Percentiles rank a stretch among this genome's conserved stretches.
Evolutionary conservation across 208 protist genomes (phyloP).

Genomic region (Leishmania aethiopica): DNA sequence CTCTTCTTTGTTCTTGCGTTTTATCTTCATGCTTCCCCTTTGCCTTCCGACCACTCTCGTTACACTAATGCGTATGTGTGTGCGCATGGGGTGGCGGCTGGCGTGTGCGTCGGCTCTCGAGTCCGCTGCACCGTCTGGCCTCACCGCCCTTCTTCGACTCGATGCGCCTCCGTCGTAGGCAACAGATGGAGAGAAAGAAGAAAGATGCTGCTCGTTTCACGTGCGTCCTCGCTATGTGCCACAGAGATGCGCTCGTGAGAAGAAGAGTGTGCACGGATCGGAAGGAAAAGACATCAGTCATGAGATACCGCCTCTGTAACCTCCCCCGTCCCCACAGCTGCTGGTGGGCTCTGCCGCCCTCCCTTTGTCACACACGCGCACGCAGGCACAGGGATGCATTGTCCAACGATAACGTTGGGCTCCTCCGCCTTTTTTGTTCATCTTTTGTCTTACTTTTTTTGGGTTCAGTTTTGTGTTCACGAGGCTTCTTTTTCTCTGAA

Average conservation of each 20-base stretch:
- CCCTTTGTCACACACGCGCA: neutral
- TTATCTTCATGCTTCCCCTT: no score
- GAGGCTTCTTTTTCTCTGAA: neutral
- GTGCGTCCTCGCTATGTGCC: neutral
- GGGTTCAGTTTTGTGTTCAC: neutral
- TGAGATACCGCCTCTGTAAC: neutral
- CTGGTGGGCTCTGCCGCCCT: neutral
- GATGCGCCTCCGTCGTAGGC: neutral
- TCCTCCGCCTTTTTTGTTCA: neutral
- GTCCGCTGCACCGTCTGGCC: neutral
- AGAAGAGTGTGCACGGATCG: neutral
- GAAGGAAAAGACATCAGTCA: neutral
- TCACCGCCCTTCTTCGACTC: neutral
- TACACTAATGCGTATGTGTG: neutral
- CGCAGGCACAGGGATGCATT: neutral
- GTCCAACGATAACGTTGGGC: neutral
- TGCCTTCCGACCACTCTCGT: neutral
- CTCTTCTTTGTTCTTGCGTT: neutral
- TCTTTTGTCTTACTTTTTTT: neutral
- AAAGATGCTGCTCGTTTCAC: neutral
- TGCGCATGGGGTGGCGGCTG: neutral
- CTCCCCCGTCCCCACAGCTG: neutral
- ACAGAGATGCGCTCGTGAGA: neutral
- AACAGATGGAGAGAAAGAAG: neutral
- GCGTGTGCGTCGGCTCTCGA: neutral